Base-by-base conservation (phyloP, 202 grass and related monocot genomes). In the Alloteropsis angusta region DNA sequence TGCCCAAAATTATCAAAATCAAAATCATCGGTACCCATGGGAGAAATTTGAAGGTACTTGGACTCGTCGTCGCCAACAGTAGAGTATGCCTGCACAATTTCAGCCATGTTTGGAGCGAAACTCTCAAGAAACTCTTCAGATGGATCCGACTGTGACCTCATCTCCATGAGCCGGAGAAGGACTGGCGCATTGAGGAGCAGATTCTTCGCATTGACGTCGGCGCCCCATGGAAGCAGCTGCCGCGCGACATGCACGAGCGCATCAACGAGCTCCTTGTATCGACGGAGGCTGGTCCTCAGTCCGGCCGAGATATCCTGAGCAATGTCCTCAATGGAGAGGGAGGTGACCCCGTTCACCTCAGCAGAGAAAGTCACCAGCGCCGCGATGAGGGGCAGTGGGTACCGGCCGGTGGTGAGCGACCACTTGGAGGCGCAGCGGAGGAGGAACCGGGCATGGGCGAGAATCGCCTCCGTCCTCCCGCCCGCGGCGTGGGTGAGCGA, bases 361-460 rank as follows among this genome's bases (percentile, higher is more conserved):
- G 86, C 90, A 34, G 83, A 85, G 9, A 97, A 82, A 56, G 90
- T 65, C 11, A 85, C 63, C 18, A 91, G 48, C 28, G 78, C 90
- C n/a, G 90, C 88, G n/a, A 93, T 23, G 44, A 97, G 52, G 0
- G 93, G 93, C 5, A 90, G 88, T 0, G 90, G 90, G 75, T 76
- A 78, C 41, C 93, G 60, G 1, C 93, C 93, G 0, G 93, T 97
- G 71, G 93, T 89, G 82, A 97, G 90, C 61, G 89, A 93, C 90
- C 93, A 97, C 71, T 97, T 97, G 65, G 88, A 78, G 48, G 90
- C 81, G 80, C 90, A 97, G 35, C 81, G 68, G 43, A 91, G 84
- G 75, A 97, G 93, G 56, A 97, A 97, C 8, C 86, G 71, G 15
- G 83, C 84, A 11, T 91, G 93, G 15, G 86, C 82, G 43, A 97